Conservation (phyloP, 2,329 filamentous ascomycete species). For the Cercospora beticola region DNA sequence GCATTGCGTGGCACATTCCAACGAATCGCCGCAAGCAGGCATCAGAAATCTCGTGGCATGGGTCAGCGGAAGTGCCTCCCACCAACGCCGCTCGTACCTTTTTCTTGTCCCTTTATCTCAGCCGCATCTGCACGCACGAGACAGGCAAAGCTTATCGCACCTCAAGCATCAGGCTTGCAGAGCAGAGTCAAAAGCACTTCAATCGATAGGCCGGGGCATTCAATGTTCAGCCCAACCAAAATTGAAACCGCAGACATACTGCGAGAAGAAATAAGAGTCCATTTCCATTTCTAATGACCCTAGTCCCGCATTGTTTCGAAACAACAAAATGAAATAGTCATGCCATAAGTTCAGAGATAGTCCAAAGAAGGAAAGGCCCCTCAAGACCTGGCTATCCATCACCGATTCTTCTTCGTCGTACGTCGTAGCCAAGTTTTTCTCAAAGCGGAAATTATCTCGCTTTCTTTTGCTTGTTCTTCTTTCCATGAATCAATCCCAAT, state of each 20-base stretch:
- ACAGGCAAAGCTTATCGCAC: not conserved
- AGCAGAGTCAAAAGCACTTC: not conserved
- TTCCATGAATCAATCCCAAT: not conserved
- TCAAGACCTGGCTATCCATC: constrained; percentile 1
- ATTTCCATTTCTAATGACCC: not conserved
- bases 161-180: not conserved
- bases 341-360: not conserved
- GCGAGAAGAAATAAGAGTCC: not conserved
- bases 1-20: not conserved
- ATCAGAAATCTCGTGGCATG: not conserved
- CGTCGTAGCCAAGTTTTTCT: constrained; percentile 11
- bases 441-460: constrained; percentile 4
- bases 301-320: not conserved
- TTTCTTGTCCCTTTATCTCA: not conserved
- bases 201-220: not conserved
- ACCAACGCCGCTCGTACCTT: not conserved
- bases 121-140: not conserved
- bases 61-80: not conserved
- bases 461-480: constrained; percentile 8
- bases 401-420: constrained; percentile 2
- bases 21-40: not conserved
- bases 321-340: not conserved
- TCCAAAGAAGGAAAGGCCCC: not conserved
- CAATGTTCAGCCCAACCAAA: not conserved
- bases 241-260: not conserved